These are phyloP conservation scores for Pyrus communis DNA, from an alignment of 306 rosid genomes.

Conservation along the genomic window DNA sequence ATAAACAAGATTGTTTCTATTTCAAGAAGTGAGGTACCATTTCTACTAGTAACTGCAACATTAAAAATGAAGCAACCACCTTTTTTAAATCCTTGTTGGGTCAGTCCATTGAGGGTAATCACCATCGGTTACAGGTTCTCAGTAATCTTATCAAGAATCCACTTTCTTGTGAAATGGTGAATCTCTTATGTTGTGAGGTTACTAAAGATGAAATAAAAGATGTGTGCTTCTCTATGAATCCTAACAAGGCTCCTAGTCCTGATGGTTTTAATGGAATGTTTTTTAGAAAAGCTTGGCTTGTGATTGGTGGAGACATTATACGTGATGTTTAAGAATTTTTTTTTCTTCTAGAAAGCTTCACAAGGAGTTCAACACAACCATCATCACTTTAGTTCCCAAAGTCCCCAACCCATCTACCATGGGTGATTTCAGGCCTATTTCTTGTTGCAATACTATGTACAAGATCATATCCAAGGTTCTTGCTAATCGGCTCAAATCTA, in stretches of 20 bases:
- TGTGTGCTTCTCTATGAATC: not conserved
- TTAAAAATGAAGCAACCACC: too few species aligned
- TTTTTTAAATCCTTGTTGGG: too few species aligned
- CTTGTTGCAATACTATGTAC: not conserved
- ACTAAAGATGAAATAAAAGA: too few species aligned
- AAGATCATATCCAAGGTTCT: not conserved
- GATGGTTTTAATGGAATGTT: not conserved
- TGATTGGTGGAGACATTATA: too few species aligned
- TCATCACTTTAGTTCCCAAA: not conserved
- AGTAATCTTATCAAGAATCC: too few species aligned
- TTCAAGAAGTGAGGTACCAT: too few species aligned
- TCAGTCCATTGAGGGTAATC: too few species aligned
- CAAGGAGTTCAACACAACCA: not conserved
- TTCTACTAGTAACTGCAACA: too few species aligned
- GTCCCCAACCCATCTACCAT: not conserved
- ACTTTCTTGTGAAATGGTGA: too few species aligned
- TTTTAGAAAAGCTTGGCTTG: not conserved
- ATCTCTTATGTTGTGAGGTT: too few species aligned
- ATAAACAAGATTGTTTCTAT: too few species aligned
- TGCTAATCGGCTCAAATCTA: not conserved
- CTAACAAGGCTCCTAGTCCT: not conserved
- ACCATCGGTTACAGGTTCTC: too few species aligned
- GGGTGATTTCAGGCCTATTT: not conserved
- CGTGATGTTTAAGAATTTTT: not conserved
- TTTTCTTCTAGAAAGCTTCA: not conserved